Percentiles rank a stretch among this genome's conserved stretches.
Conservation (phyloP, 208 protist genomes). For the Novymonas esmeraldas region DNA sequence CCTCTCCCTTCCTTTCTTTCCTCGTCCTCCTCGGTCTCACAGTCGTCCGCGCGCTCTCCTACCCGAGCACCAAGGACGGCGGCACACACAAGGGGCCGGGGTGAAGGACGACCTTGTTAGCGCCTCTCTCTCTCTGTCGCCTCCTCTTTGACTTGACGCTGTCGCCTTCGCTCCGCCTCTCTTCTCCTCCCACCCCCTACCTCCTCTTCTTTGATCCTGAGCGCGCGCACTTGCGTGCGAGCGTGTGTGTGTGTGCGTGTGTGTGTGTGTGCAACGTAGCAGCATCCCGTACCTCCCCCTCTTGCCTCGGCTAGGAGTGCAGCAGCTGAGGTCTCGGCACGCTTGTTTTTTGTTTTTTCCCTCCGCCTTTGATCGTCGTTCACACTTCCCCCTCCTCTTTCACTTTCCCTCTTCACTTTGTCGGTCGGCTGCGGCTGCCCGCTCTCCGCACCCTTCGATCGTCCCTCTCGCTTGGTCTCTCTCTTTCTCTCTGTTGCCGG, state of each 20-base stretch:
- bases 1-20: constrained; percentile 20
- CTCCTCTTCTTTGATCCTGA: no score
- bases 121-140: no score
- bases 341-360: no score
- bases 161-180: no score
- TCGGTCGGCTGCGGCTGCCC: not conserved
- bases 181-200: not conserved
- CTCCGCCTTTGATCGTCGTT: no score
- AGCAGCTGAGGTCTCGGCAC: not conserved
- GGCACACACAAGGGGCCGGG: no score
- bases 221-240: constrained; percentile 4
- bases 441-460: not conserved
- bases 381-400: not conserved
- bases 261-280: not conserved
- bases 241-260: not conserved
- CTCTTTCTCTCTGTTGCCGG: not conserved
- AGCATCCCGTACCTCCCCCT: not conserved
- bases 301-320: not conserved
- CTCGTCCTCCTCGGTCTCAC: not conserved
- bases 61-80: no score
- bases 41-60: no score
- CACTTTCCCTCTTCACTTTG: not conserved
- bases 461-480: not conserved
- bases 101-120: no score
- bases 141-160: no score